A percentile compares a stretch with the other conserved stretches of the same genome.
Evolutionary conservation across 2,329 filamentous ascomycete species (phyloP).

Genomic region (Ustulina deusta): DNA sequence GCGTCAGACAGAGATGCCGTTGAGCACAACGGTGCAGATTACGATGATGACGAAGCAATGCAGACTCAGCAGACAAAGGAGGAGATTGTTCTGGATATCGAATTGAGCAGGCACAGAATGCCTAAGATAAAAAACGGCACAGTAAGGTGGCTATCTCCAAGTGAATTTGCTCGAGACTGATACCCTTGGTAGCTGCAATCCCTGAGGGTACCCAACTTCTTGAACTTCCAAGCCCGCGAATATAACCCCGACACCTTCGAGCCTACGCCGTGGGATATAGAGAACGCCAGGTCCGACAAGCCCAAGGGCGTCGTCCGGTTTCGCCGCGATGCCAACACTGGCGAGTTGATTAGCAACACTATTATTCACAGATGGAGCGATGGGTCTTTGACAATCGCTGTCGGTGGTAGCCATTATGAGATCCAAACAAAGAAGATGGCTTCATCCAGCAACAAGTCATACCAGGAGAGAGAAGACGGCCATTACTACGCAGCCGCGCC

Average conservation of each 20-base stretch:
- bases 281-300: slow-evolving; percentile 65
- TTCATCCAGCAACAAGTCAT: slow-evolving; percentile 68
- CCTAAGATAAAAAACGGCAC: slow-evolving; percentile 78
- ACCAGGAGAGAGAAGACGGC: slow-evolving; percentile 75
- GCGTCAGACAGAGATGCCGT: slow-evolving; percentile 64
- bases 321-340: slow-evolving; percentile 73
- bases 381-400: slow-evolving; percentile 79
- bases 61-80: slow-evolving; percentile 62
- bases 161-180: slow-evolving; percentile 14
- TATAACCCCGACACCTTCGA: slow-evolving; percentile 76
- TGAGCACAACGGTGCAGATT: slow-evolving; percentile 54
- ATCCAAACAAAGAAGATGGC: slow-evolving; percentile 77
- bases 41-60: slow-evolving; percentile 59
- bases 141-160: slow-evolving; percentile 58
- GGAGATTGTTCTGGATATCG: slow-evolving; percentile 71
- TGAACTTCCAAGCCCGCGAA: slow-evolving; percentile 75
- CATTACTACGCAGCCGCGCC: slow-evolving; percentile 82
- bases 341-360: slow-evolving; percentile 78
- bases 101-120: slow-evolving; percentile 75
- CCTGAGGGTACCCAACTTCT: slow-evolving; percentile 77
- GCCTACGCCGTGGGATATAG: slow-evolving; percentile 66
- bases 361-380: slow-evolving; percentile 83
- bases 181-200: slow-evolving; percentile 70
- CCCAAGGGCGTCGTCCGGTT: slow-evolving; percentile 76
- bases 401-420: slow-evolving; percentile 81